Conservation (phyloP, 2,329 filamentous ascomycete genomes). For the Scytalidium lignicola region DNA sequence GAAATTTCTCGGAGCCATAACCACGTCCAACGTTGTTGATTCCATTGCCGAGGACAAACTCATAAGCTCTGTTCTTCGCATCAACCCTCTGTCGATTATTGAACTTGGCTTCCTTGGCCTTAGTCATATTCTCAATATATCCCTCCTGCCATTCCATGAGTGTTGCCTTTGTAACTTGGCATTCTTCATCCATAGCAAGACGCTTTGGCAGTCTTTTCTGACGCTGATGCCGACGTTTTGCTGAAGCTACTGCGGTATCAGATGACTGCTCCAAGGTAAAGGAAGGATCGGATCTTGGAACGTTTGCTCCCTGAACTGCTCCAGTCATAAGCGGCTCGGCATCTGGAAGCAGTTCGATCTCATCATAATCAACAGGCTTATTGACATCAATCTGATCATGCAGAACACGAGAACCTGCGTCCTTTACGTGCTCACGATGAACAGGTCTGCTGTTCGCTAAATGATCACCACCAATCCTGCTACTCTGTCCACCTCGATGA, state of each 20-base stretch:
- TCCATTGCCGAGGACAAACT: constrained; percentile 54
- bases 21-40: constrained; percentile 47
- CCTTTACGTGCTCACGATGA: background rate
- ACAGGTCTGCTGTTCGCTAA: too few relatives aligned
- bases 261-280: constrained; percentile 27
- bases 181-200: background rate
- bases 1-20: constrained; percentile 32
- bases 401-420: constrained; percentile 7
- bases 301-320: constrained; percentile 15
- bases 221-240: constrained; percentile 28
- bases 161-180: background rate
- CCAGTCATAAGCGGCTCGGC: constrained; percentile 23
- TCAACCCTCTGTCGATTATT: constrained; percentile 33
- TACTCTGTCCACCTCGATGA: constrained; percentile 6
- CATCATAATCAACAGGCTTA: constrained; percentile 26
- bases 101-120: constrained; percentile 38
- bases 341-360: constrained; percentile 23
- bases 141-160: constrained; percentile 51
- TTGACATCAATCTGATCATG: constrained; percentile 24
- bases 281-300: constrained; percentile 22
- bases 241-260: constrained; percentile 33
- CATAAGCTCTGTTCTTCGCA: constrained; percentile 58
- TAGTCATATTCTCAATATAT: constrained; percentile 57
- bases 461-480: background rate
- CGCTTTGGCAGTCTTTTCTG: constrained; percentile 3